Evolutionary conservation across 129 eudicot genomes (phyloP).

Genomic region (Oenanthe sinensis): DNA sequence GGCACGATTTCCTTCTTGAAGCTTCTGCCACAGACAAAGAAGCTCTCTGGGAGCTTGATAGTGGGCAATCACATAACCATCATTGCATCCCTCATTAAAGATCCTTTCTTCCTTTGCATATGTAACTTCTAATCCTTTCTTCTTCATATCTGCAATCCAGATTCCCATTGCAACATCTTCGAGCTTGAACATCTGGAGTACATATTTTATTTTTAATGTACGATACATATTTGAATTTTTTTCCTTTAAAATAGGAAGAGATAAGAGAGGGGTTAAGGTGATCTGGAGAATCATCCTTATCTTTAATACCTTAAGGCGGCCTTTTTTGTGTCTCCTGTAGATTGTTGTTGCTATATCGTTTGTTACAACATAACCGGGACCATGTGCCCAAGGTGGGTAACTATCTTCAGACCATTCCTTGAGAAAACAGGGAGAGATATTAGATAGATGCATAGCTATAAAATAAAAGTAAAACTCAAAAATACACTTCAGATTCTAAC

Average conservation of each 20-base stretch:
- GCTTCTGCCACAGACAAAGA: conserved; percentile 94
- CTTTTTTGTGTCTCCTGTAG: conserved; percentile 57
- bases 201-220: not conserved
- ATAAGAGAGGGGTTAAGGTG: not conserved
- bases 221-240: not conserved
- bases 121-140: conserved; percentile 57
- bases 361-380: conserved; percentile 89
- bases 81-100: conserved; percentile 75
- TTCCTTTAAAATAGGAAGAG: not conserved
- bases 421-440: conserved; percentile 6
- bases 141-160: conserved; percentile 75
- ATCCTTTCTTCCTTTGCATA: conserved; percentile 62
- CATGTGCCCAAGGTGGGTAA: conserved; percentile 97
- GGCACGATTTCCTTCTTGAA: conserved; percentile 61
- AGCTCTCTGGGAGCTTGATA: conserved; percentile 95
- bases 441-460: not conserved
- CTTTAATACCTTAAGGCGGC: conserved; percentile 54
- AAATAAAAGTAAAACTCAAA: not conserved
- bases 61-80: conserved; percentile 91
- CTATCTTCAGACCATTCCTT: conserved; percentile 84
- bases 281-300: not conserved
- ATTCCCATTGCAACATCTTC: conserved; percentile 98
- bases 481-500: not conserved
- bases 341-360: conserved; percentile 72
- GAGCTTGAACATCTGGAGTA: conserved; percentile 68